Percentiles rank a stretch among this genome's conserved stretches.
Evolutionary conservation across 2,329 filamentous ascomycete species (phyloP).

Genomic region (Arthrobotrys pseudoclavata): DNA sequence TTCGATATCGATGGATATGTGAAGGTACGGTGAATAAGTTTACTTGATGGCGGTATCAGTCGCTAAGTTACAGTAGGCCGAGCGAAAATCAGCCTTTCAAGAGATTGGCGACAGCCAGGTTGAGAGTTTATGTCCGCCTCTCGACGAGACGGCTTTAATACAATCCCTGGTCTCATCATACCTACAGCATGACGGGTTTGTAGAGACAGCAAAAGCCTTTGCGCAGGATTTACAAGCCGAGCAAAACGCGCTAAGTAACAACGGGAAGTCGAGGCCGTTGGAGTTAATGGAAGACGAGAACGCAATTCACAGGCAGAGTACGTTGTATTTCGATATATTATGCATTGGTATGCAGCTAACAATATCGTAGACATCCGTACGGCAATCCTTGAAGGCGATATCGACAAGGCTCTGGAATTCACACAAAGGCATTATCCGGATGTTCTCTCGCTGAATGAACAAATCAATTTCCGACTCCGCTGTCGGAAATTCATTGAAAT

Average conservation of each 20-base stretch:
- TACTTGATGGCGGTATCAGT: background rate
- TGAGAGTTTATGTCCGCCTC: conserved; percentile 73
- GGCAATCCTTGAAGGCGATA: conserved; percentile 90
- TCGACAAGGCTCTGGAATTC: conserved; percentile 88
- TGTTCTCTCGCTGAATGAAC: conserved; percentile 82
- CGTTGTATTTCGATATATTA: conserved; percentile 64
- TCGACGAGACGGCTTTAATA: conserved; percentile 82
- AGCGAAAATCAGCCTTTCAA: conserved; percentile 72
- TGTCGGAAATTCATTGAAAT: conserved; percentile 97
- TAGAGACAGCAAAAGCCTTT: conserved; percentile 92
- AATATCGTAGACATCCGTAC: conserved; percentile 78
- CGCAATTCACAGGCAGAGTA: conserved; percentile 87
- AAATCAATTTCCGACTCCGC: conserved; percentile 87
- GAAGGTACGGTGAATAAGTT: conserved; percentile 70
- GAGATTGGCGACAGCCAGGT: conserved; percentile 75
- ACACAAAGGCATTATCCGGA: conserved; percentile 83
- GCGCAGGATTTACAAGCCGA: conserved; percentile 82
- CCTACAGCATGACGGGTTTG: conserved; percentile 92
- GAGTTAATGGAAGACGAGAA: conserved; percentile 85
- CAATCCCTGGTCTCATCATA: conserved; percentile 82
- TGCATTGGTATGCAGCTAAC: background rate
- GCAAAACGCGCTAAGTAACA: conserved; percentile 74
- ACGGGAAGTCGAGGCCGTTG: conserved; percentile 67
- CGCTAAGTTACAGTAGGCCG: conserved; percentile 68
- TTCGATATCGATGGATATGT: conserved; percentile 93